Conservation (phyloP, 1,284 basidiomycete genomes). For the Heliocybe sulcata region DNA sequence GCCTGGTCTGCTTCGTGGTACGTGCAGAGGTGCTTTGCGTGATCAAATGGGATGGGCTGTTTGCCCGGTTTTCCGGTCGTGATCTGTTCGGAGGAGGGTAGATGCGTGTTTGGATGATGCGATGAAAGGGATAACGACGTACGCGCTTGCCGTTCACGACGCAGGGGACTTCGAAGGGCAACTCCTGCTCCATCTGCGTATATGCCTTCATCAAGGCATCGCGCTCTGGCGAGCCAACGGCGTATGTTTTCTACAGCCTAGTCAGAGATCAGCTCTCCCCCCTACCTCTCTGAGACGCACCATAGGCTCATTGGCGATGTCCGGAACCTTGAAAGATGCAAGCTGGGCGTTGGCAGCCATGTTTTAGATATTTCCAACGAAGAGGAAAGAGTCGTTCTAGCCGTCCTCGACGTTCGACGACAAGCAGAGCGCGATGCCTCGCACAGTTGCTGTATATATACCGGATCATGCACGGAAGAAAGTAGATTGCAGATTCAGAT, state of each 20-base stretch:
- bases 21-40: conserved; percentile 73
- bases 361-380: conserved; percentile 4
- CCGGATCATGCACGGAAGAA: no score
- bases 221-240: conserved; percentile 77
- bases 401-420: not conserved
- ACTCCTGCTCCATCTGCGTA: conserved; percentile 71
- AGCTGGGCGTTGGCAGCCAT: conserved; percentile 69
- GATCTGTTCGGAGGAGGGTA: conserved; percentile 39
- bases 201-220: conserved; percentile 71
- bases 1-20: conserved; percentile 87
- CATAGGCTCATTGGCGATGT: conserved; percentile 89
- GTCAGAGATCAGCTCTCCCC: conserved; percentile 18
- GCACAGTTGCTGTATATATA: no score
- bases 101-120: not conserved
- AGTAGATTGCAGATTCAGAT: no score
- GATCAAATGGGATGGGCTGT: conserved; percentile 81
- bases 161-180: conserved; percentile 90
- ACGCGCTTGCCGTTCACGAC: conserved; percentile 90
- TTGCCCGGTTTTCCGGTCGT: conserved; percentile 78
- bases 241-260: conserved; percentile 50
- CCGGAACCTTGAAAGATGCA: conserved; percentile 77
- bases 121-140: no score
- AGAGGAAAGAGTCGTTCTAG: not conserved
- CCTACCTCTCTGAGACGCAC: conserved; percentile 31
- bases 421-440: not conserved